Evolutionary conservation across 371 early-diverging fungal genomes (phyloP).

Genomic region (Mortierella sp.): DNA sequence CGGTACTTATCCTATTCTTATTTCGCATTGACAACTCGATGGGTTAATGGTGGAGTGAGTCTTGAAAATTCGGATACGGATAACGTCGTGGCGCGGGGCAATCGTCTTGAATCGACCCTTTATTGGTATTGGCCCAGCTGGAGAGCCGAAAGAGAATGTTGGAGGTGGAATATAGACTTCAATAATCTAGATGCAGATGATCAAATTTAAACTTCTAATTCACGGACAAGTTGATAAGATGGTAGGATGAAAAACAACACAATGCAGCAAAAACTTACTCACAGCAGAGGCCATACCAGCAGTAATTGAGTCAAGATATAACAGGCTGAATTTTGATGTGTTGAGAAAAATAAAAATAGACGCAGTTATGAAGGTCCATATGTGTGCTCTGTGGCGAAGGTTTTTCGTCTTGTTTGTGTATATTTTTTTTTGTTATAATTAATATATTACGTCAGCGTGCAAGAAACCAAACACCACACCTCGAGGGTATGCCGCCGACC

Average conservation of each 20-base stretch:
- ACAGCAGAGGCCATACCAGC: slow-evolving; percentile 15
- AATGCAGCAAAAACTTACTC: slow-evolving; percentile 4
- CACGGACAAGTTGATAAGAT: neutral
- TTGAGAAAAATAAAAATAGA: too few species aligned
- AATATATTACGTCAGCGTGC: too few species aligned
- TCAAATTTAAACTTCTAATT: neutral
- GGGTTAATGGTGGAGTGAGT: slow-evolving; percentile 4
- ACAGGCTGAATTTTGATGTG: too few species aligned
- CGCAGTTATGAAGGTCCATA: too few species aligned
- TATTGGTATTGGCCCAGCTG: neutral
- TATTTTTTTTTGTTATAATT: too few species aligned
- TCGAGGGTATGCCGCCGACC: too few species aligned
- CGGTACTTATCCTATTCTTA: too few species aligned
- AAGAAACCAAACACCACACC: too few species aligned
- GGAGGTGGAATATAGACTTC: slow-evolving; percentile 17
- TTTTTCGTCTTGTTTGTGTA: too few species aligned
- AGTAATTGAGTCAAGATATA: too few species aligned
- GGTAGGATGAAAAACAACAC: too few species aligned
- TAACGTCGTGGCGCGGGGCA: slow-evolving; percentile 9
- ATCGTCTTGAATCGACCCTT: slow-evolving; percentile 11
- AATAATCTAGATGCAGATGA: slow-evolving; percentile 9
- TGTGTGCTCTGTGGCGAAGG: too few species aligned
- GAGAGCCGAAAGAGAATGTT: neutral
- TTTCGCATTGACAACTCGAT: neutral
- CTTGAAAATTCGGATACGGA: slow-evolving; percentile 27